Evolutionary conservation across 768 basidiomycete species (phyloP), one percentile per base, ranked within the genome.

Genomic region (Sporobolomyces pararoseus): DNA sequence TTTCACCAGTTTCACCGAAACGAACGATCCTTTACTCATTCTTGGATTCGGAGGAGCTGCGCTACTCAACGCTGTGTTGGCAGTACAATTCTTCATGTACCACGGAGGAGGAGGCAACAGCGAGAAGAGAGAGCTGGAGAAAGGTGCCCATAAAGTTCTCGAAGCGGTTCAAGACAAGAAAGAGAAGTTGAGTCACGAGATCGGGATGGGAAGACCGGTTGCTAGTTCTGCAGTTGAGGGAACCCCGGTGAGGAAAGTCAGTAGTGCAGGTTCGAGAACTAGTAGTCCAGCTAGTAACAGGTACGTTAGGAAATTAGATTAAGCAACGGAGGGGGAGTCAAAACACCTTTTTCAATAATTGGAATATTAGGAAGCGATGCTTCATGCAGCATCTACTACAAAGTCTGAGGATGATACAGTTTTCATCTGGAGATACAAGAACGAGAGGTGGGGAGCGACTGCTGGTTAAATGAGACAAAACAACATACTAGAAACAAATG

Each of bases 1-100:
- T 21, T 98, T 93, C 83, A 99, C 96, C 10, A 97, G 92, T 17
- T 84, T 87, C 14, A 88, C 88, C 37, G 95, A 98, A 79, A 88
- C 96, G 65, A 86, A 87, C 59, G 96, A 98, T 79, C 74, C 78
- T 12, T 83, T 96, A 72, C 85, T 98, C 72, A 81, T 86, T 25
- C 88, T 89, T 31, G 90, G 92, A 32, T 98, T 93, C 79, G 86
- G 84, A 0, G 84, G 93, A 27, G 91, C 91, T 2, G 85, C 95
- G 1, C 52, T 86, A 9, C 82, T 98, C 14, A 99, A 99, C 79
- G 70, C 86, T 66, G 82, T 95, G n/a, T 81, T 98, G 27, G 72
- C 67, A 2, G 6, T 60, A 7, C 76, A 77, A 55, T 67, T 76
- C 64, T 2, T 72, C 25, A 27, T 50, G 39, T 76, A 75, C 60